Conservation (phyloP, 164 flowering plant species). For the Vitis rupestris region DNA sequence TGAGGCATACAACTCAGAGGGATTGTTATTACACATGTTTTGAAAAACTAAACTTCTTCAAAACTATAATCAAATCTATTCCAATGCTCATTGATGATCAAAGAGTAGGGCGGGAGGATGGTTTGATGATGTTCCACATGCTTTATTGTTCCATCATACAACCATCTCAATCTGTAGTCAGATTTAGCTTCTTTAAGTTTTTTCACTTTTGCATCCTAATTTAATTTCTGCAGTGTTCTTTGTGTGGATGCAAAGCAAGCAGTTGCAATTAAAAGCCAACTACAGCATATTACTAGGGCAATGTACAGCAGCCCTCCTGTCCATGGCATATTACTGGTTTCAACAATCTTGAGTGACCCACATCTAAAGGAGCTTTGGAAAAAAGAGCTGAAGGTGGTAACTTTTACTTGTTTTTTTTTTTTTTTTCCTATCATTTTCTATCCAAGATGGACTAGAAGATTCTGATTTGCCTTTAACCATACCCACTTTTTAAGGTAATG, state of each 20-base stretch:
- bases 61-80: too few species aligned
- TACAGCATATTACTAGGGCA: constrained; percentile 31
- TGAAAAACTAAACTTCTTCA: too few species aligned
- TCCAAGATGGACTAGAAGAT: not conserved
- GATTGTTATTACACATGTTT: too few species aligned
- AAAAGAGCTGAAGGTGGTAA: constrained; percentile 34
- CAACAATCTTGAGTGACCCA: constrained; percentile 28
- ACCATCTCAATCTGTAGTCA: too few species aligned
- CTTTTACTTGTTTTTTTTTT: not conserved
- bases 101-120: too few species aligned
- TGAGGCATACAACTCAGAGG: too few species aligned
- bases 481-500: constrained; percentile 17
- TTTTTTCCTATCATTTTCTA: not conserved
- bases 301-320: constrained; percentile 40
- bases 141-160: too few species aligned
- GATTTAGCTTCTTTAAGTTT: too few species aligned
- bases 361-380: constrained; percentile 24
- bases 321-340: constrained; percentile 33
- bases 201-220: too few species aligned
- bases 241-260: constrained; percentile 26
- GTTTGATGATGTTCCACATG: too few species aligned
- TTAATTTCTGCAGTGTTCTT: constrained; percentile 19
- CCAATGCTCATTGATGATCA: too few species aligned
- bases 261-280: constrained; percentile 22
- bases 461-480: not conserved